These are phyloP conservation scores for Xylaria sp. DNA, from an alignment of 2,329 filamentous ascomycete genomes.

Conservation along the genomic window DNA sequence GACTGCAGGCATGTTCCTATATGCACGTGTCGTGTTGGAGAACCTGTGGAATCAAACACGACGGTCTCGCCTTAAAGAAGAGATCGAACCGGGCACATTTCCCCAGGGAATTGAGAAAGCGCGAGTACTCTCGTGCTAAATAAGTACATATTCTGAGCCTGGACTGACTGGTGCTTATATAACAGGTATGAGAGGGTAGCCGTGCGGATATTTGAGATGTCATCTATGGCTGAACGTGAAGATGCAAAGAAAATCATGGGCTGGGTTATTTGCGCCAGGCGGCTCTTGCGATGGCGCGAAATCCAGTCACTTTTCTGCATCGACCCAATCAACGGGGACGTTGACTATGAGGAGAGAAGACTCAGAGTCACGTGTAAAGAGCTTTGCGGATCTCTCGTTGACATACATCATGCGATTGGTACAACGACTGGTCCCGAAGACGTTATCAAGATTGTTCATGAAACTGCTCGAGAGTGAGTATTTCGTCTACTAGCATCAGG, in stretches of 20 bases:
- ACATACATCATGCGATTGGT: slow-evolving; percentile 13
- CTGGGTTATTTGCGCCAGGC: slow-evolving; percentile 22
- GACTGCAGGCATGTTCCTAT: slow-evolving; percentile 18
- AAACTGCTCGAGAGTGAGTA: slow-evolving; percentile 7
- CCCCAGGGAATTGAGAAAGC: slow-evolving; percentile 11
- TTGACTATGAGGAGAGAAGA: slow-evolving; percentile 27
- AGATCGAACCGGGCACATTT: slow-evolving; percentile 22
- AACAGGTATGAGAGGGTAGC: slow-evolving; percentile 13
- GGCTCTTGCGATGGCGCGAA: slow-evolving; percentile 30
- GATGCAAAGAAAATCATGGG: slow-evolving; percentile 21
- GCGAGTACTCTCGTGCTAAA: background rate
- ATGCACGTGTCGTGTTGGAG: slow-evolving; percentile 17
- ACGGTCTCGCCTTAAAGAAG: slow-evolving; percentile 9
- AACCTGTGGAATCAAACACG: slow-evolving; percentile 27
- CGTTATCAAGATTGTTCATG: slow-evolving; percentile 14
- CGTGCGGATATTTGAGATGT: slow-evolving; percentile 1
- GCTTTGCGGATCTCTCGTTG: slow-evolving; percentile 32
- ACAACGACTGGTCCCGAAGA: background rate
- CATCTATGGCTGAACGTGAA: background rate
- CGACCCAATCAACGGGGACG: slow-evolving; percentile 13
- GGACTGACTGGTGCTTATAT: background rate
- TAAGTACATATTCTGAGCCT: background rate
- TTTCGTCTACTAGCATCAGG: too few relatives aligned
- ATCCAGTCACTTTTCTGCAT: slow-evolving; percentile 33
- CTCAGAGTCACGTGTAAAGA: slow-evolving; percentile 30